Conservation (phyloP, 2,329 filamentous ascomycete genomes). For the Colletotrichum coccodes region DNA sequence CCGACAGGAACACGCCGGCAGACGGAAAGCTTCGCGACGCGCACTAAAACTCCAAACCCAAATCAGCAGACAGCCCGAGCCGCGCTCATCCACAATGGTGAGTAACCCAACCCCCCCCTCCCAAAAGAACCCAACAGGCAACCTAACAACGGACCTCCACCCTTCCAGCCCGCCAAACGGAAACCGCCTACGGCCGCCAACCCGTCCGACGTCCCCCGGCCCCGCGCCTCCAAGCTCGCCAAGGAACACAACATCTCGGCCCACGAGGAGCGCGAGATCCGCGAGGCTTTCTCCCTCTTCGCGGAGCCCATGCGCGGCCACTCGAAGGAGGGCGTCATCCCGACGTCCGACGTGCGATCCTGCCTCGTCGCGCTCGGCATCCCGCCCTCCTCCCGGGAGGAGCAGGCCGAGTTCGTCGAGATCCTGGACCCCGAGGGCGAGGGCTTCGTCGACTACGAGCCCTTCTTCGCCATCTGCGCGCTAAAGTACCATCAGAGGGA, state of each 20-base stretch:
- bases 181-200: constrained; percentile 47
- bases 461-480: constrained; percentile 89
- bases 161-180: constrained; percentile 63
- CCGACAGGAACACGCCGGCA: too few species aligned
- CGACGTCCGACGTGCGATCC: constrained; percentile 74
- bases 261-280: constrained; percentile 89
- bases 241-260: constrained; percentile 89
- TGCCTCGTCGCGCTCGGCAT: constrained; percentile 86
- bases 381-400: constrained; percentile 68
- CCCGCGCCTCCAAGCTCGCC: constrained; percentile 85
- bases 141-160: neutral
- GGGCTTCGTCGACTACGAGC: constrained; percentile 81
- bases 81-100: neutral
- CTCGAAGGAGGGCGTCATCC: constrained; percentile 73
- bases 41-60: neutral
- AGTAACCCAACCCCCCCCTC: neutral
- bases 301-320: constrained; percentile 71
- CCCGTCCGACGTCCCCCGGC: constrained; percentile 41
- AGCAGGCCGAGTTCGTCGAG: constrained; percentile 80
- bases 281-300: constrained; percentile 89
- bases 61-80: neutral
- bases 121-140: neutral
- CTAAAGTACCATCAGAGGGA: constrained; percentile 79
- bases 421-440: constrained; percentile 85
- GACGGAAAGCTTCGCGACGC: neutral